Conservation (phyloP, 176 grass and related monocot species). For the Dendrocalamus sinicus region DNA sequence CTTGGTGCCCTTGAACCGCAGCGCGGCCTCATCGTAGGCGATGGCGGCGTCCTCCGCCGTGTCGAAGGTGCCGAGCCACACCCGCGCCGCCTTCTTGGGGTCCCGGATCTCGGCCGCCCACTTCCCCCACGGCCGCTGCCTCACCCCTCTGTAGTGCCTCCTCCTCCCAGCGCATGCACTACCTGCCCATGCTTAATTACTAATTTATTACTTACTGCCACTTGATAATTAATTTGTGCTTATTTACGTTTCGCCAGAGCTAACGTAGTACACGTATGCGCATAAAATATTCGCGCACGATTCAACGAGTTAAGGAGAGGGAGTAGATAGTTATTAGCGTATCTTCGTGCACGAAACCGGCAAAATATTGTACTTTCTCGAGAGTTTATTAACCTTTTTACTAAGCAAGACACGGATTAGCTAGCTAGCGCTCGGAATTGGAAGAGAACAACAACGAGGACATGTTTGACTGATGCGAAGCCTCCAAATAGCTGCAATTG, state of each 20-base stretch:
- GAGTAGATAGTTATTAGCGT: conserved; percentile 29
- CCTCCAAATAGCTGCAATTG: conserved; percentile 50
- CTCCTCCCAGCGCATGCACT: conserved; percentile 8
- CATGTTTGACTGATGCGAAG: conserved; percentile 40
- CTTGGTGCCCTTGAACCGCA: conserved; percentile 70
- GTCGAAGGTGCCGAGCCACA: conserved; percentile 74
- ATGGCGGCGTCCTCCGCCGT: conserved; percentile 73
- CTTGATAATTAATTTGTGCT: not conserved
- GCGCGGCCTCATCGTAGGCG: conserved; percentile 71
- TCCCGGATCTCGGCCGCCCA: conserved; percentile 74
- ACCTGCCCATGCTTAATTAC: not conserved
- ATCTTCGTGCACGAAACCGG: conserved; percentile 38
- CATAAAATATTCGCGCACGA: conserved; percentile 47
- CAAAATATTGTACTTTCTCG: not conserved
- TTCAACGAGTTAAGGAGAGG: conserved; percentile 27
- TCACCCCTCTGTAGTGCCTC: conserved; percentile 64
- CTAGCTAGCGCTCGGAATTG: not conserved
- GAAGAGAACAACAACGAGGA: not conserved
- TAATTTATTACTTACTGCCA: not conserved
- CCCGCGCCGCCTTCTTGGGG: conserved; percentile 70
- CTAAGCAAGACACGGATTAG: not conserved
- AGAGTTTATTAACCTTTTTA: conserved; percentile 13
- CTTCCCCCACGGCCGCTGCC: conserved; percentile 77
- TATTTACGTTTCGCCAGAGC: conserved; percentile 30
- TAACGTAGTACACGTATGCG: conserved; percentile 21